Base-by-base conservation (phyloP, 441 rosid species). In the Caryocar brasiliense region DNA sequence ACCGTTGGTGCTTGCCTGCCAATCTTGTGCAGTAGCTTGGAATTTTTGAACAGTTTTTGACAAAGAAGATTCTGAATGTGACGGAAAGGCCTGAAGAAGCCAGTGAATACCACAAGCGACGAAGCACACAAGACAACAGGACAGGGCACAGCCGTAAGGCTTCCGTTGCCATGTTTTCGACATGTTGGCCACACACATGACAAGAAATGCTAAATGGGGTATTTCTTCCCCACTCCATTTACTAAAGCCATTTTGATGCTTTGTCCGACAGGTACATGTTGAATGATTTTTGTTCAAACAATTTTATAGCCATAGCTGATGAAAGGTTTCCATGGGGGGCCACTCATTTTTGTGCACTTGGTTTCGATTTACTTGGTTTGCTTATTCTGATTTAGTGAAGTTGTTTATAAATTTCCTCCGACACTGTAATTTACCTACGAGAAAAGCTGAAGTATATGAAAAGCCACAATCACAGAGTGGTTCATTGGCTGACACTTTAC, bases 71-170 rank as follows among this genome's bases (percentile, higher is more conserved):
- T 20, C 32, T 20, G 47, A 48, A 48, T 48, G 42, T 17, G 20
- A 13, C 4, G 13, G 32, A 12, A 19, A 9, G 17, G 11, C 40
- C 12, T 5, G 14, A 37, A 36, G 58, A 28, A 58, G 58, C 27
- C 15, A 46, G 32, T n/a, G 18, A 30, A 10, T 43, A 0, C 21
- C 44, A 7, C 15, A 21, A 41, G 43, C 19, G 36, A 59, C 29
- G 8, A 35, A 48, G 52, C 54, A 54, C n/a, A n/a, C n/a, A n/a
- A n/a, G n/a, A n/a, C n/a, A n/a, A n/a, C n/a, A n/a, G n/a, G 30
- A 3, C 14, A 3, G 60, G 29, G 26, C 34, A 3, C 58, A 29
- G 26, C 71, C 45, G 18, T 41, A 58, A 58, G 74, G 60, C 58
- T 67, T 37, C 51, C 35, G 12, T 30, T 7, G 48, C 56, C 40